These are phyloP conservation scores for Triticum dicoccoides DNA, from an alignment of 176 grass and related monocot genomes.

Conservation along the genomic window DNA sequence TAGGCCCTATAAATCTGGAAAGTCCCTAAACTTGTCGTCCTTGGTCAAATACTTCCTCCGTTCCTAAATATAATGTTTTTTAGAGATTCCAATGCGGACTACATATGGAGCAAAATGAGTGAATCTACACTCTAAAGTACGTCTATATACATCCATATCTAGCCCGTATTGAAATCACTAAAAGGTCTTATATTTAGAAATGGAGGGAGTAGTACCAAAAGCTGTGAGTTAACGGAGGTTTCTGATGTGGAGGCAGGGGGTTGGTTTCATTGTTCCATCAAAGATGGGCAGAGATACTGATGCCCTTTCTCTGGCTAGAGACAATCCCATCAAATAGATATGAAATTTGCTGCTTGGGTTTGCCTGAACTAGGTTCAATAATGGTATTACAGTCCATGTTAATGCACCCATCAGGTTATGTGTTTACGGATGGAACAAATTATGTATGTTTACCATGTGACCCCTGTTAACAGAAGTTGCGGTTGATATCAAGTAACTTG, in stretches of 20 bases:
- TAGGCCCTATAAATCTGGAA: not conserved
- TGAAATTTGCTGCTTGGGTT: not conserved
- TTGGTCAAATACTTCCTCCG: not conserved
- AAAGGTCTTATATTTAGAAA: too few species aligned
- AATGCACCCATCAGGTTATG: not conserved
- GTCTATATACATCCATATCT: too few species aligned
- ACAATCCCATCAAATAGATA: not conserved
- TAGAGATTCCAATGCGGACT: too few species aligned
- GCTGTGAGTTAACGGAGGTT: not conserved
- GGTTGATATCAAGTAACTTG: not conserved
- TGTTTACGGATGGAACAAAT: not conserved
- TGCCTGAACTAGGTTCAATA: not conserved
- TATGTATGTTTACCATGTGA: not conserved
- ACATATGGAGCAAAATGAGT: too few species aligned
- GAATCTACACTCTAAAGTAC: too few species aligned
- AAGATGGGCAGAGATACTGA: not conserved
- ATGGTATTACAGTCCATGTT: not conserved
- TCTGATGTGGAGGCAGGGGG: not conserved
- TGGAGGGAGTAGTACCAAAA: not conserved
- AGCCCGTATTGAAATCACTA: too few species aligned
- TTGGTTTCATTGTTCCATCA: not conserved
- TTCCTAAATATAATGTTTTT: too few species aligned
- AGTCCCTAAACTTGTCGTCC: not conserved
- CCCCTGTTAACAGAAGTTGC: too few species aligned
- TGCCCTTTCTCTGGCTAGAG: conserved; percentile 1